A percentile compares a stretch with the other conserved stretches of the same genome.
Conservation (phyloP, 176 grass and related monocot genomes). For the Chloris gayana region DNA sequence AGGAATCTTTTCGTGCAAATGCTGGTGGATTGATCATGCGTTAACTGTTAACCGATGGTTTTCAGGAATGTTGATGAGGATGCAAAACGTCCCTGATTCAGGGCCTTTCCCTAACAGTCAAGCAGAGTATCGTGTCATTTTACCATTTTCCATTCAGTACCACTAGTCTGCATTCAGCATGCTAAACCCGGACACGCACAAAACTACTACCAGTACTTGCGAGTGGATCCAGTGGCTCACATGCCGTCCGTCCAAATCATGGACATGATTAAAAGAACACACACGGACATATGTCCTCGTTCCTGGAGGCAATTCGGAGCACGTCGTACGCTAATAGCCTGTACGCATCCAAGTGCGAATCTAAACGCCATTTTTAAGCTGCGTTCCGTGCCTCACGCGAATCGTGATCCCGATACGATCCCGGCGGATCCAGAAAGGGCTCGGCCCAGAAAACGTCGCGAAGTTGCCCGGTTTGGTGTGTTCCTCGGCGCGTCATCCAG, state of each 20-base stretch:
- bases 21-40: too few relatives aligned
- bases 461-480: constrained; percentile 40
- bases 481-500: constrained; percentile 14
- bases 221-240: background rate
- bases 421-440: constrained; percentile 16
- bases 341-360: background rate
- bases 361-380: background rate
- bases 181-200: too few relatives aligned
- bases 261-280: background rate
- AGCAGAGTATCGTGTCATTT: background rate
- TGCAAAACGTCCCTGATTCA: background rate
- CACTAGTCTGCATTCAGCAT: background rate
- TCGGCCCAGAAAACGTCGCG: constrained; percentile 34
- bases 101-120: background rate
- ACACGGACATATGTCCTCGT: background rate
- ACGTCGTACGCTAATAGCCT: background rate
- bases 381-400: constrained; percentile 13
- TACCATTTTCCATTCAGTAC: background rate
- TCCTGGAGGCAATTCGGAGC: background rate
- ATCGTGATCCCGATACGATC: background rate
- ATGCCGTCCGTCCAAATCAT: background rate
- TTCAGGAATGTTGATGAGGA: background rate
- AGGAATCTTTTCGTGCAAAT: too few relatives aligned
- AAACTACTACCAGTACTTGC: too few relatives aligned
- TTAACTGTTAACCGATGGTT: background rate